Evolutionary conservation across 306 rosid genomes (phyloP).

Genomic region (Inga oerstediana): DNA sequence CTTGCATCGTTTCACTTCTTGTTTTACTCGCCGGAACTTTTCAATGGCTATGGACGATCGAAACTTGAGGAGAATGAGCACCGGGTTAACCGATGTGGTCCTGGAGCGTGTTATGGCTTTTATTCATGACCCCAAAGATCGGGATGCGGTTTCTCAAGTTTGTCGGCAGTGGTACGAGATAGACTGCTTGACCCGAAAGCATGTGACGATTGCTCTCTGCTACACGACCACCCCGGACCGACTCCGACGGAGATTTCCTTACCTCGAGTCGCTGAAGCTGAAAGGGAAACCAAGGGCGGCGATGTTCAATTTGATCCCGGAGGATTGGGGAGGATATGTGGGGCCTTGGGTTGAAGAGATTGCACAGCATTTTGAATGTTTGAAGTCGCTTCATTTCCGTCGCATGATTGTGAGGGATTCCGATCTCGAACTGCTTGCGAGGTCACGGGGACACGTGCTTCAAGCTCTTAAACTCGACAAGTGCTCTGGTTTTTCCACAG

Average conservation of each 20-base stretch:
- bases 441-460: constrained; percentile 67
- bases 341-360: constrained; percentile 87
- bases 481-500: constrained; percentile 93
- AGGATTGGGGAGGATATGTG: constrained; percentile 95
- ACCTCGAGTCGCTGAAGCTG: constrained; percentile 75
- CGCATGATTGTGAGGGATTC: constrained; percentile 91
- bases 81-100: constrained; percentile 59
- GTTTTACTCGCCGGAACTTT: neutral
- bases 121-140: constrained; percentile 75
- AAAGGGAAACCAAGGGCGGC: constrained; percentile 98
- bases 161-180: constrained; percentile 89
- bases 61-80: constrained; percentile 11
- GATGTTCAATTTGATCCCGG: constrained; percentile 92
- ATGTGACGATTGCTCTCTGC: constrained; percentile 90
- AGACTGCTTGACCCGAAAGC: constrained; percentile 88
- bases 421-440: constrained; percentile 75
- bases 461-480: constrained; percentile 77
- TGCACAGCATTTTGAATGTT: constrained; percentile 56
- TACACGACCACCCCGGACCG: constrained; percentile 83
- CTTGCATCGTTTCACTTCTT: neutral
- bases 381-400: constrained; percentile 79
- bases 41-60: constrained; percentile 46
- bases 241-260: constrained; percentile 65
- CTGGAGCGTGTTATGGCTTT: constrained; percentile 77
- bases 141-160: constrained; percentile 81